phyloP scores from a whole-genome alignment of 2,329 filamentous ascomycete species.

The Colletotrichum incanum region DNA sequence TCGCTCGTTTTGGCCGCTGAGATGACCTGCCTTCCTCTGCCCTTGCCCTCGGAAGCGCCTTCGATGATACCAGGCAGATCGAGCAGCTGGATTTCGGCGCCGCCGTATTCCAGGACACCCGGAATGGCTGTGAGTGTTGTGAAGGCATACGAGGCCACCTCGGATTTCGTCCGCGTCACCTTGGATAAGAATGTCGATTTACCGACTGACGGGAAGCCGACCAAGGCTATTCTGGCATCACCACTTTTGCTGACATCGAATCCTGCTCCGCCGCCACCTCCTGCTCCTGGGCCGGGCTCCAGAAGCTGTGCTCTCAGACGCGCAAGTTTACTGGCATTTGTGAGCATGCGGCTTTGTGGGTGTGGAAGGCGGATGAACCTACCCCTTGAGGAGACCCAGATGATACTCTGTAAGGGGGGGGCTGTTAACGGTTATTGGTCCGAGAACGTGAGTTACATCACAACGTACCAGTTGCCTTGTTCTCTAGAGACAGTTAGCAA shows the following conservation, averaged over 20 bases:
- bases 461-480: slow-evolving; percentile 94
- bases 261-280: slow-evolving; percentile 83
- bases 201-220: slow-evolving; percentile 98
- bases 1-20: slow-evolving; percentile 99
- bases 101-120: slow-evolving; percentile 96
- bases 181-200: slow-evolving; percentile 99
- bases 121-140: slow-evolving; percentile 98
- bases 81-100: slow-evolving; percentile 97
- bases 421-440: slow-evolving; percentile 22
- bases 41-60: slow-evolving; percentile 95
- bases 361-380: slow-evolving; percentile 48
- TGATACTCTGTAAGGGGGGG: slow-evolving; percentile 83
- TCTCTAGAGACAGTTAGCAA: slow-evolving; percentile 75
- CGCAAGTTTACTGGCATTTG: slow-evolving; percentile 84
- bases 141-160: slow-evolving; percentile 97
- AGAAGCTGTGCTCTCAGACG: slow-evolving; percentile 94
- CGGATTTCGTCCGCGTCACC: slow-evolving; percentile 97
- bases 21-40: slow-evolving; percentile 95
- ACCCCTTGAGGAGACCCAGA: slow-evolving; percentile 97
- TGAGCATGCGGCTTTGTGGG: background rate
- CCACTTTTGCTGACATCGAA: slow-evolving; percentile 97
- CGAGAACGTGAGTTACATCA: background rate
- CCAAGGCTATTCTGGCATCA: slow-evolving; percentile 95
- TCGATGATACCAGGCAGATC: slow-evolving; percentile 99
- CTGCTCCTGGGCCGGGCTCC: slow-evolving; percentile 86